A percentile compares a stretch with the other conserved stretches of the same genome.
These are phyloP conservation scores for Quercus wislizeni DNA, from an alignment of 306 rosid species.

Conservation along the genomic window DNA sequence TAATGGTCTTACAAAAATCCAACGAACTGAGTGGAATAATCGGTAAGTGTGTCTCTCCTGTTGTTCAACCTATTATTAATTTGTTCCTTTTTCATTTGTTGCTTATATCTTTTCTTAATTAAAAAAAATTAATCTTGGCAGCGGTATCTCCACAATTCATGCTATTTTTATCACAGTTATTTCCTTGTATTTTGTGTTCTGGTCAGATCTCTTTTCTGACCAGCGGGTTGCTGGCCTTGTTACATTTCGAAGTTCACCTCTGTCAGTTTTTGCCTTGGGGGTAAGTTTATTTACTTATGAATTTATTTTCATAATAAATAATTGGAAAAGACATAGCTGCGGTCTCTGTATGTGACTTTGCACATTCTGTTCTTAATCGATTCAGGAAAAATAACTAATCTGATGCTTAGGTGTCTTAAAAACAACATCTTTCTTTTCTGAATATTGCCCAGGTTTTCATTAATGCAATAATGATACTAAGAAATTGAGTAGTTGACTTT, in stretches of 20 bases:
- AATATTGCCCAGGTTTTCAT: background rate
- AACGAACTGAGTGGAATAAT: conserved; percentile 58
- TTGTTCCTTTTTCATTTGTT: background rate
- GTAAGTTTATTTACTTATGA: conserved; percentile 22
- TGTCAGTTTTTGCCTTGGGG: conserved; percentile 53
- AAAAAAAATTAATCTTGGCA: conserved; percentile 24
- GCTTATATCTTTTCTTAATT: conserved; percentile 18
- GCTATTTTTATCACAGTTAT: conserved; percentile 53
- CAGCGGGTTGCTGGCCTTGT: conserved; percentile 38
- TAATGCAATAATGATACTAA: background rate
- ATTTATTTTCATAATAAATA: background rate
- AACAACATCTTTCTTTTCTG: background rate
- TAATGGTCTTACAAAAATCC: conserved; percentile 54
- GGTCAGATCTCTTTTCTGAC: conserved; percentile 70
- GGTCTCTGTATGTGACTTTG: conserved; percentile 42
- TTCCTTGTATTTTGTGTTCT: conserved; percentile 54
- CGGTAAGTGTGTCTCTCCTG: conserved; percentile 36
- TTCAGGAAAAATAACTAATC: background rate
- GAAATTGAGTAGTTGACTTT: background rate
- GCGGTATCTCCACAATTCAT: conserved; percentile 60
- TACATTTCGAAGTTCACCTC: conserved; percentile 50
- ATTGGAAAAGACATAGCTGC: background rate
- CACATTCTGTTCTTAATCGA: conserved; percentile 27
- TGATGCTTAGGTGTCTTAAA: background rate
- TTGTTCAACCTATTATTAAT: background rate